Conservation (phyloP, 371 early-diverging fungal species). For the Mortierella sp. region DNA sequence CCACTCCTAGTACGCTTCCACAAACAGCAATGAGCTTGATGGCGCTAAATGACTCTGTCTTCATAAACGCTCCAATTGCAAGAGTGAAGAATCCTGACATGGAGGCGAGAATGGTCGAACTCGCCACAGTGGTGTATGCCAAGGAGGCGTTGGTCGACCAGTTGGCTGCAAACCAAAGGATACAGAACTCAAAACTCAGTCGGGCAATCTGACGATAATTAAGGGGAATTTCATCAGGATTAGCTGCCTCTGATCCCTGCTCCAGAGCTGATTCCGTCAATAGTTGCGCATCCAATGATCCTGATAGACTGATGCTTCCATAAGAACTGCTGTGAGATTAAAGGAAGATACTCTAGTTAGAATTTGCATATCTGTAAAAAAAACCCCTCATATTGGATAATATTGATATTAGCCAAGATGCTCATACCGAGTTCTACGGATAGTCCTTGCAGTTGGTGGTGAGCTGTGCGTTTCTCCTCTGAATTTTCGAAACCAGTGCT, state of each 20-base stretch:
- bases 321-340: slow-evolving; percentile 5
- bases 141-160: slow-evolving; percentile 82
- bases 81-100: slow-evolving; percentile 86
- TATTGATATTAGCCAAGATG: background rate
- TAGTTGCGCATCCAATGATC: slow-evolving; percentile 3
- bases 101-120: slow-evolving; percentile 82
- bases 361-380: background rate
- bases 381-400: background rate
- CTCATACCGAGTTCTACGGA: background rate
- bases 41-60: slow-evolving; percentile 72
- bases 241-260: slow-evolving; percentile 33
- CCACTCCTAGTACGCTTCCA: slow-evolving; percentile 60
- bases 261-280: slow-evolving; percentile 21
- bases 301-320: slow-evolving; percentile 14
- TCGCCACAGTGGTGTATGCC: slow-evolving; percentile 85
- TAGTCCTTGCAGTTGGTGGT: background rate
- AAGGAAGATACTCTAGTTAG: background rate
- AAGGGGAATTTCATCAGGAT: slow-evolving; percentile 37
- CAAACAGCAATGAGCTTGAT: slow-evolving; percentile 71
- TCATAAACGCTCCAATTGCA: slow-evolving; percentile 73
- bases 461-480: slow-evolving; percentile 1
- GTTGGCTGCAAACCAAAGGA: slow-evolving; percentile 87
- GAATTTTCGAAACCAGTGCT: slow-evolving; percentile 19
- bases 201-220: slow-evolving; percentile 67
- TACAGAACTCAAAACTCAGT: slow-evolving; percentile 80